These are phyloP conservation scores for Adansonia grandidieri DNA, from an alignment of 441 rosid genomes.

Conservation along the genomic window DNA sequence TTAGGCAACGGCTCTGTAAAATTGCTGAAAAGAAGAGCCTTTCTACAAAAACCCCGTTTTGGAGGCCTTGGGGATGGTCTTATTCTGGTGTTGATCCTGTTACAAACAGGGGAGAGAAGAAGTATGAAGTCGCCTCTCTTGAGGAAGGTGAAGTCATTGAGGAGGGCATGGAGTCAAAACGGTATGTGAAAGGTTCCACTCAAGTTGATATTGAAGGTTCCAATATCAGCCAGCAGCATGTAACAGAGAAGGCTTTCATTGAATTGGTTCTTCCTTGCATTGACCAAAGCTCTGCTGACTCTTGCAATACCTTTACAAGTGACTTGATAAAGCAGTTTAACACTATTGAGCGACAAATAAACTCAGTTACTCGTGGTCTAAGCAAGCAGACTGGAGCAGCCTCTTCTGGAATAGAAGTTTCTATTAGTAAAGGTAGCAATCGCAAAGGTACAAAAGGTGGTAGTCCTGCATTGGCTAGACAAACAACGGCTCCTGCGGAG, in stretches of 20 bases:
- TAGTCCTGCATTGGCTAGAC: slow-evolving; percentile 84
- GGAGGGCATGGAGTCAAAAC: slow-evolving; percentile 63
- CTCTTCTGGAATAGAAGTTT: slow-evolving; percentile 74
- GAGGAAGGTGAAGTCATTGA: slow-evolving; percentile 97
- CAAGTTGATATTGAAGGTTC: slow-evolving; percentile 53
- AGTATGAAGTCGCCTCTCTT: slow-evolving; percentile 60
- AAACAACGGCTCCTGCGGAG: slow-evolving; percentile 58
- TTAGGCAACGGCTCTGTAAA: slow-evolving; percentile 78
- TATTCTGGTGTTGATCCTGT: slow-evolving; percentile 43
- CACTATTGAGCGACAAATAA: slow-evolving; percentile 87
- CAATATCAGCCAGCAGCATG: slow-evolving; percentile 50
- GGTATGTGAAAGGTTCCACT: slow-evolving; percentile 46
- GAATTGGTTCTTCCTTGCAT: slow-evolving; percentile 96
- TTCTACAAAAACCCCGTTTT: slow-evolving; percentile 75
- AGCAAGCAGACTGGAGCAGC: slow-evolving; percentile 70
- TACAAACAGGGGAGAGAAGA: slow-evolving; percentile 59
- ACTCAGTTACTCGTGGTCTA: slow-evolving; percentile 65
- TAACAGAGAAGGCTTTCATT: slow-evolving; percentile 88
- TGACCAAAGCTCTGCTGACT: slow-evolving; percentile 93
- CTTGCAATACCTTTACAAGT: slow-evolving; percentile 81
- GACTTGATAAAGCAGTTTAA: slow-evolving; percentile 93
- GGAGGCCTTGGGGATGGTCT: slow-evolving; percentile 99
- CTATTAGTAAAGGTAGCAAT: slow-evolving; percentile 63
- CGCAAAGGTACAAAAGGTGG: slow-evolving; percentile 88
- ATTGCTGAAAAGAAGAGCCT: slow-evolving; percentile 80